These are phyloP conservation scores for Helminthosporium solani DNA, from an alignment of 2,329 filamentous ascomycete species.

Conservation along the genomic window DNA sequence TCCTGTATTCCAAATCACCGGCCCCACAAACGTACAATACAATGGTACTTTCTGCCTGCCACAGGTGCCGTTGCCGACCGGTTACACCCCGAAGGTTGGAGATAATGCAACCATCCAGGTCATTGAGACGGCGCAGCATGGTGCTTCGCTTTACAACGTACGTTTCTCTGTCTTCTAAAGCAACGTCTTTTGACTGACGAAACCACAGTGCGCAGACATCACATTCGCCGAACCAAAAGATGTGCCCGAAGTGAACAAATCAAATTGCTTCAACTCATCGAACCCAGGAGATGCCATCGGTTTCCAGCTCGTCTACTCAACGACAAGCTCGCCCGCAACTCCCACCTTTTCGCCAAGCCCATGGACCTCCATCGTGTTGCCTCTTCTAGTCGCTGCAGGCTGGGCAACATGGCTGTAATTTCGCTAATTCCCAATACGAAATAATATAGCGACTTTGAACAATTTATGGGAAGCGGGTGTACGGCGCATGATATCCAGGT, in stretches of 20 bases:
- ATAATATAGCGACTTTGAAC: neutral
- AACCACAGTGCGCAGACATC: slow-evolving; percentile 84
- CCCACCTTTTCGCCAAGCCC: slow-evolving; percentile 25
- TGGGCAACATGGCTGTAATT: slow-evolving; percentile 31
- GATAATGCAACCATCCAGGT: slow-evolving; percentile 89
- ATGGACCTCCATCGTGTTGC: slow-evolving; percentile 29
- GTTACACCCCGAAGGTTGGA: slow-evolving; percentile 70
- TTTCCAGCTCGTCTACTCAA: slow-evolving; percentile 75
- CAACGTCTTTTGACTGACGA: slow-evolving; percentile 4
- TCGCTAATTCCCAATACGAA: neutral
- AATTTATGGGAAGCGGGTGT: slow-evolving; percentile 7
- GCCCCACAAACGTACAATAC: slow-evolving; percentile 80
- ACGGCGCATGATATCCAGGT: slow-evolving; percentile 7
- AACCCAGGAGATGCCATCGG: slow-evolving; percentile 52
- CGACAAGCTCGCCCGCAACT: slow-evolving; percentile 36
- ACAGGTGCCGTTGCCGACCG: slow-evolving; percentile 78
- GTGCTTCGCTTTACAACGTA: slow-evolving; percentile 79
- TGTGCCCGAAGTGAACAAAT: slow-evolving; percentile 70
- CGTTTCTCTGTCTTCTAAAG: slow-evolving; percentile 29
- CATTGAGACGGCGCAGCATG: slow-evolving; percentile 79
- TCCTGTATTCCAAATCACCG: slow-evolving; percentile 76
- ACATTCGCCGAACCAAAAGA: slow-evolving; percentile 81
- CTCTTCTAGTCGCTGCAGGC: slow-evolving; percentile 29
- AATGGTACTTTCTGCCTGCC: slow-evolving; percentile 86
- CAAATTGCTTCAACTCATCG: slow-evolving; percentile 87